Percentiles rank a stretch among this genome's conserved stretches.
Evolutionary conservation across 1,284 basidiomycete species (phyloP).

Genomic region (Irpex lacteus): DNA sequence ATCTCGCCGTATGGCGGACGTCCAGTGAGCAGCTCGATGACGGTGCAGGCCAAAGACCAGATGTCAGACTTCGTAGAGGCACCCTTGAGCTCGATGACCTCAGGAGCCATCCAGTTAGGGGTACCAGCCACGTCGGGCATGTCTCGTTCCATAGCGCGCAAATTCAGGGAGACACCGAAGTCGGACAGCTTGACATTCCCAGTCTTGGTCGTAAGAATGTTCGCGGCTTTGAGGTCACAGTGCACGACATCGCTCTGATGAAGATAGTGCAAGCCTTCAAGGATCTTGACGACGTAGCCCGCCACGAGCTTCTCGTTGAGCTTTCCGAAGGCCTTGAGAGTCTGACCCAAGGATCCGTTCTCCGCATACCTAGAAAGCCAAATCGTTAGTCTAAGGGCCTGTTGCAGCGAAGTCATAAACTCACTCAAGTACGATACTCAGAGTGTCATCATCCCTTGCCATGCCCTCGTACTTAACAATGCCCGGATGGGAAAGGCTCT

Average conservation of each 20-base stretch:
- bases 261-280: conserved; percentile 89
- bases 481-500: conserved; percentile 85
- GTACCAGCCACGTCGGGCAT: conserved; percentile 89
- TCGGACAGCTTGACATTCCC: conserved; percentile 98
- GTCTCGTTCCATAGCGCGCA: conserved; percentile 92
- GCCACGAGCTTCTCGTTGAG: conserved; percentile 89
- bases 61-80: conserved; percentile 78
- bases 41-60: conserved; percentile 93
- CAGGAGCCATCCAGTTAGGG: conserved; percentile 98
- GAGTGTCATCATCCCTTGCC: conserved; percentile 81
- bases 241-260: conserved; percentile 82
- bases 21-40: conserved; percentile 91
- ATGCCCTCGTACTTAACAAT: conserved; percentile 97
- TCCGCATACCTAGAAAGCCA: conserved; percentile 73
- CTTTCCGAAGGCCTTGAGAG: conserved; percentile 87
- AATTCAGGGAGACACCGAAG: conserved; percentile 97
- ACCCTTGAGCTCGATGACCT: conserved; percentile 85
- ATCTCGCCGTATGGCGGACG: conserved; percentile 89
- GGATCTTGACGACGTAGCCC: conserved; percentile 88
- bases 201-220: conserved; percentile 95
- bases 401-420: conserved; percentile 35
- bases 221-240: conserved; percentile 97
- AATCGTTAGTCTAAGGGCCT: conserved; percentile 4
- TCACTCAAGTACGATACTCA: conserved; percentile 92
- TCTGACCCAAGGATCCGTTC: conserved; percentile 90